A percentile compares a stretch with the other conserved stretches of the same genome.
Evolutionary conservation across 2,329 filamentous ascomycete genomes (phyloP).

Genomic region (Aspergillus sp.): DNA sequence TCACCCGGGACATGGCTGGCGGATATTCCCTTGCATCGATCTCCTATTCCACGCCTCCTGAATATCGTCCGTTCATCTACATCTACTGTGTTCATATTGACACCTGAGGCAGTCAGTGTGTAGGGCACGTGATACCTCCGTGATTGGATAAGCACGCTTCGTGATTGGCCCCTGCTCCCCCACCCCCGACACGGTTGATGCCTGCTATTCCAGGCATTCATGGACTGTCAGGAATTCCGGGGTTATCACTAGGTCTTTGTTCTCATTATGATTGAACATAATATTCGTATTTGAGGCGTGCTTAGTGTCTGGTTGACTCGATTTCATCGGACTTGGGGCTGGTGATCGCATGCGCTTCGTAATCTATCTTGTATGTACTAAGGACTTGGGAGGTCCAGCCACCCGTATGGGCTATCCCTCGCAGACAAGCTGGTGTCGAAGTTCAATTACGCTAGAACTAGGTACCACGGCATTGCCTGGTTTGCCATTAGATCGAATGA

Average conservation of each 20-base stretch:
- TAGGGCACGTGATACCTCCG: too few relatives aligned
- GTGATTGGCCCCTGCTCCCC: conserved; percentile 26
- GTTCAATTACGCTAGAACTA: too few relatives aligned
- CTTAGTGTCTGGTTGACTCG: too few relatives aligned
- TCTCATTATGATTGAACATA: too few relatives aligned
- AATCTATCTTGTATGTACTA: too few relatives aligned
- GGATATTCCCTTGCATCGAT: neutral
- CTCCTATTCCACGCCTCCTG: neutral
- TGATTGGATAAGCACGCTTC: conserved; percentile 29
- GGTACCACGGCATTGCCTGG: too few relatives aligned
- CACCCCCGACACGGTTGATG: neutral
- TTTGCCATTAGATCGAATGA: neutral
- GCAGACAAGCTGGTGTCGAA: neutral
- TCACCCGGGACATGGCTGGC: neutral
- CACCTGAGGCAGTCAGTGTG: too few relatives aligned
- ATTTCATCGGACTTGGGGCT: too few relatives aligned
- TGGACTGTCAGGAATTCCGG: too few relatives aligned
- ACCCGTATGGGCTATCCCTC: neutral
- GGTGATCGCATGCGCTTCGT: too few relatives aligned
- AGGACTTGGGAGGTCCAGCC: neutral
- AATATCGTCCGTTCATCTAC: neutral
- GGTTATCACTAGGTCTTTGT: too few relatives aligned
- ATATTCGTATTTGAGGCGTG: too few relatives aligned
- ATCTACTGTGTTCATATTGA: neutral
- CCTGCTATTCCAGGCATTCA: neutral